Evolutionary conservation across 1,284 basidiomycete species (phyloP).

Genomic region (Tilletiopsis washingtonensis): DNA sequence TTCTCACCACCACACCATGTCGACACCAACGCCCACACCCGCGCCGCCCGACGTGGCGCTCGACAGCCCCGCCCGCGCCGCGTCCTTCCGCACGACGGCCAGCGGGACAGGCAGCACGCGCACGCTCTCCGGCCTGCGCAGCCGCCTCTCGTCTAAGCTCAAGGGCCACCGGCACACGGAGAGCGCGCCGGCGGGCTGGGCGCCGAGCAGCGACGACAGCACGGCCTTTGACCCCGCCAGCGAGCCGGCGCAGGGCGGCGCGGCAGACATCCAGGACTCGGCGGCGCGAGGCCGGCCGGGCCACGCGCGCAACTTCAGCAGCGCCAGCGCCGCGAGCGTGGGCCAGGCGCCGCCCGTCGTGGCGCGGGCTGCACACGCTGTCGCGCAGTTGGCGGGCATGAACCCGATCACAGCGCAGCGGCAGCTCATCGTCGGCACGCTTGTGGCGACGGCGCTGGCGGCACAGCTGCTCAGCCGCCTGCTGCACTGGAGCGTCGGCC

Average conservation of each 20-base stretch:
- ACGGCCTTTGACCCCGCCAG: not conserved
- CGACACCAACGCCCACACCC: too few relatives aligned
- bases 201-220: too few relatives aligned
- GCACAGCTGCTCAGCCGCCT: not conserved
- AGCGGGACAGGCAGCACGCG: not conserved
- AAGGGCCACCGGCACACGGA: not conserved
- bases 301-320: not conserved
- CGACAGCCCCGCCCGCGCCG: too few relatives aligned
- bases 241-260: not conserved
- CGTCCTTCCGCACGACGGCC: not conserved
- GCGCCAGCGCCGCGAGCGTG: not conserved
- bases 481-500: not conserved
- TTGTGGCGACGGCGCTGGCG: not conserved
- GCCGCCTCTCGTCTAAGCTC: not conserved
- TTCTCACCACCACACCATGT: too few relatives aligned
- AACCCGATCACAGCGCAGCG: not conserved
- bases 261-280: too few relatives aligned
- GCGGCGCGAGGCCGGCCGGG: too few relatives aligned
- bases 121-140: not conserved
- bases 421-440: not conserved
- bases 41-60: too few relatives aligned
- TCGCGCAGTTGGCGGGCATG: not conserved
- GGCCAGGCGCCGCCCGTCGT: not conserved
- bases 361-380: not conserved
- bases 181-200: not conserved